phyloP scores from a whole-genome alignment of 208 protist genomes.

The Vickermania spadyakhi region DNA sequence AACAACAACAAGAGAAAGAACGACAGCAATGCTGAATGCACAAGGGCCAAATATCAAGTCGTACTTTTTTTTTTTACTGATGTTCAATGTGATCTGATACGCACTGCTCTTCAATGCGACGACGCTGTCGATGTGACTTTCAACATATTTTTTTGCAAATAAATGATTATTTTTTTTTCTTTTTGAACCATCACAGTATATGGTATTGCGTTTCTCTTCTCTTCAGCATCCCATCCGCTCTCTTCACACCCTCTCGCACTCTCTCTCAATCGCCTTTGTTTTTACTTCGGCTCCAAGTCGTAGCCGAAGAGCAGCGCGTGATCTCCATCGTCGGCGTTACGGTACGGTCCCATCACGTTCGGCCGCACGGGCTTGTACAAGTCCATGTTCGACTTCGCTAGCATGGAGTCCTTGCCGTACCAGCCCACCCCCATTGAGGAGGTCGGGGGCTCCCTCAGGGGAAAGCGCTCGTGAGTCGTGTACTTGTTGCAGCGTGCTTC shows the following conservation, averaged over 20 bases:
- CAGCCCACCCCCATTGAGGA: constrained; percentile 46
- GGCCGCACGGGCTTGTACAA: background rate
- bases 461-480: constrained; percentile 35
- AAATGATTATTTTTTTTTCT: too few relatives aligned
- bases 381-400: background rate
- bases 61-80: too few relatives aligned
- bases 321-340: constrained; percentile 46
- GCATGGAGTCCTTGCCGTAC: constrained; percentile 4
- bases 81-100: too few relatives aligned
- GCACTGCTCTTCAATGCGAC: too few relatives aligned
- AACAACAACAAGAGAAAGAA: too few relatives aligned
- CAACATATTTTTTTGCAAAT: too few relatives aligned
- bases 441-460: constrained; percentile 23
- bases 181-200: too few relatives aligned
- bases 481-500: constrained; percentile 18
- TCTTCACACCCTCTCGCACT: background rate
- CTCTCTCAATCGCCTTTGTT: background rate
- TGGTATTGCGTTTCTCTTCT: too few relatives aligned
- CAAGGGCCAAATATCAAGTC: too few relatives aligned
- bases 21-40: too few relatives aligned
- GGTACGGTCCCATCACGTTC: constrained; percentile 15
- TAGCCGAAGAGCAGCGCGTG: constrained; percentile 48
- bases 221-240: too few relatives aligned
- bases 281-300: constrained; percentile 31
- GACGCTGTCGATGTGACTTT: too few relatives aligned